phyloP scores from a whole-genome alignment of 129 eudicot species.

The Solidago caesia region DNA sequence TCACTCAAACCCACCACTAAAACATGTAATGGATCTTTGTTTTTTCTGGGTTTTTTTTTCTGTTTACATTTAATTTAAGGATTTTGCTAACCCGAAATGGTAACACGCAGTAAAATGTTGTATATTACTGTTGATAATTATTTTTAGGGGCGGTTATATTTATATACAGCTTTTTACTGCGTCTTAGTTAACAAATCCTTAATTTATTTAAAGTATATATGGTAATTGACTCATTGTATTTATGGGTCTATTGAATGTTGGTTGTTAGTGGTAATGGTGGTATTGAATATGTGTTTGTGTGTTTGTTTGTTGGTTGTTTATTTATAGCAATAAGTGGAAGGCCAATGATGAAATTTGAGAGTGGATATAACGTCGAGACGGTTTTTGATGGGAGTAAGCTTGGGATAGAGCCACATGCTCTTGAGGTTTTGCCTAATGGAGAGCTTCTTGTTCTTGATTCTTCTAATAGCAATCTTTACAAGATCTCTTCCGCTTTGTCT shows the following conservation, averaged over 20 bases:
- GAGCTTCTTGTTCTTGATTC: slow-evolving; percentile 93
- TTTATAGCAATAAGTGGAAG: slow-evolving; percentile 73
- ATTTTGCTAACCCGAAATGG: too few species aligned
- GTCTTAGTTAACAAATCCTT: too few species aligned
- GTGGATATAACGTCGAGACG: slow-evolving; percentile 90
- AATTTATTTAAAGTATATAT: neutral
- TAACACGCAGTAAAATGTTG: too few species aligned
- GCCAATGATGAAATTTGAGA: slow-evolving; percentile 95
- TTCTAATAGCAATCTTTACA: slow-evolving; percentile 88
- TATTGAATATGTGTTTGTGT: neutral
- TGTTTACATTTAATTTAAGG: neutral
- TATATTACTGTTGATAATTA: too few species aligned
- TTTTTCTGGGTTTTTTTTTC: neutral
- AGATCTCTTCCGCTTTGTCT: slow-evolving; percentile 88
- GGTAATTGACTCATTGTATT: neutral
- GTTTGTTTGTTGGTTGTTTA: neutral
- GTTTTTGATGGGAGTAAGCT: slow-evolving; percentile 99
- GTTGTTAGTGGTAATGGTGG: neutral
- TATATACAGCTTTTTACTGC: too few species aligned
- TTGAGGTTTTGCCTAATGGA: slow-evolving; percentile 76
- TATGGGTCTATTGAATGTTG: neutral
- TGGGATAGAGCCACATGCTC: slow-evolving; percentile 91
- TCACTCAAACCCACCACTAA: slow-evolving; percentile 76
- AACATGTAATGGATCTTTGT: slow-evolving; percentile 58
- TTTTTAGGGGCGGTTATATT: too few species aligned